Evolutionary conservation across 331 rosid genomes (phyloP).

Genomic region (Rhamnella rubrinervis): DNA sequence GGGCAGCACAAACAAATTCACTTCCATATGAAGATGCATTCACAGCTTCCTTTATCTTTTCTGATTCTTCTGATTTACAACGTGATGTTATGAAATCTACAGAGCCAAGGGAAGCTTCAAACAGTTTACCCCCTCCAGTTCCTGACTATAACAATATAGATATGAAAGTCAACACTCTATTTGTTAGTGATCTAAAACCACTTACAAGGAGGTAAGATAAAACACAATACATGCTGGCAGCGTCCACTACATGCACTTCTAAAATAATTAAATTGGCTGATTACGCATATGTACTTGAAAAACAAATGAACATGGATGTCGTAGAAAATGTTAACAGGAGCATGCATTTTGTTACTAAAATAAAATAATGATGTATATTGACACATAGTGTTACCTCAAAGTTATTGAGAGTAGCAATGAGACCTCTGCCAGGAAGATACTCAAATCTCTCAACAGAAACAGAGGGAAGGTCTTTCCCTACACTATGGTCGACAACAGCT

Average conservation of each 20-base stretch:
- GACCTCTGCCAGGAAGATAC: slow-evolving; percentile 97
- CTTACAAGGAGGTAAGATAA: slow-evolving; percentile 10
- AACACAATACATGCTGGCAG: not conserved
- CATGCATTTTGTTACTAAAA: not conserved
- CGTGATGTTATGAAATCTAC: slow-evolving; percentile 89
- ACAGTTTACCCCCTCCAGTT: slow-evolving; percentile 51
- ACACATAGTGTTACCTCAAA: slow-evolving; percentile 45
- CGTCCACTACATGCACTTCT: not conserved
- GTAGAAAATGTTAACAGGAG: no score
- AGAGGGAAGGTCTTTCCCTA: slow-evolving; percentile 91
- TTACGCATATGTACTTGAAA: no score
- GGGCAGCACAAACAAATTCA: slow-evolving; percentile 96
- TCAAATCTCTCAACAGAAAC: slow-evolving; percentile 89
- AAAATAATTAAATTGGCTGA: not conserved
- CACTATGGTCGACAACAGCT: slow-evolving; percentile 96
- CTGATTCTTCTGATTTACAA: slow-evolving; percentile 63
- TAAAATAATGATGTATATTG: not conserved
- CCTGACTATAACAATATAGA: slow-evolving; percentile 60
- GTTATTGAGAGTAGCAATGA: slow-evolving; percentile 77
- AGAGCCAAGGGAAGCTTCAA: slow-evolving; percentile 89
- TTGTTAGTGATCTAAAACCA: slow-evolving; percentile 16
- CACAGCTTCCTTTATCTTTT: slow-evolving; percentile 81
- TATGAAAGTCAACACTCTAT: slow-evolving; percentile 29
- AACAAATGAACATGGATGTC: no score
- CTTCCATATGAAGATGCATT: slow-evolving; percentile 78